Conservation (phyloP, 139 green algal genomes). For the Micractinium conductrix region DNA sequence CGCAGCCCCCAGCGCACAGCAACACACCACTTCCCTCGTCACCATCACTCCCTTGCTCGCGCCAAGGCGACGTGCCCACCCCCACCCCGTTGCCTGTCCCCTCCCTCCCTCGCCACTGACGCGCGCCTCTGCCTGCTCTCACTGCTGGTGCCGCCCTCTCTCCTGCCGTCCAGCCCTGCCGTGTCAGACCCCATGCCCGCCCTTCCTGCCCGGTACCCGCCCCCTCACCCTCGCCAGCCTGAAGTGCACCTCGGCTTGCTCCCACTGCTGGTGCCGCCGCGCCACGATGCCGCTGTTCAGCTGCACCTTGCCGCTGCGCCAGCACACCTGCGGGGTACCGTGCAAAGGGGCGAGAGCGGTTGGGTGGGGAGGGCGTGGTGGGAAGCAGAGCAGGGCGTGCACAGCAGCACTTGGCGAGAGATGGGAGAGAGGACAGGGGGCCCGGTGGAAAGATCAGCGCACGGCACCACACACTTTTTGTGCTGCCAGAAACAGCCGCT, state of each 20-base stretch:
- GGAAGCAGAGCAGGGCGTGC: not conserved
- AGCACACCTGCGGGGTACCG: conserved; percentile 65
- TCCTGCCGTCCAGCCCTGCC: no score
- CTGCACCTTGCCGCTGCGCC: conserved; percentile 76
- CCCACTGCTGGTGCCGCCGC: conserved; percentile 53
- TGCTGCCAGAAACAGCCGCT: conserved; percentile 72
- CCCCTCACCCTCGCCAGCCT: conserved; percentile 3
- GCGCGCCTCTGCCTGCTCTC: conserved; percentile 57
- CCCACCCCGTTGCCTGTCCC: no score
- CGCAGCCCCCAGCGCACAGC: no score
- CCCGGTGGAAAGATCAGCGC: no score
- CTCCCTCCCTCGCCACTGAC: conserved; percentile 48
- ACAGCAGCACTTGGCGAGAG: no score
- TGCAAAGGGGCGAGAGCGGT: not conserved
- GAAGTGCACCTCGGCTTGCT: conserved; percentile 67
- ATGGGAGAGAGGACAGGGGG: no score
- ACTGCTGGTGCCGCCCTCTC: conserved; percentile 56
- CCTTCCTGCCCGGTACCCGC: no score
- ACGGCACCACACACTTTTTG: conserved; percentile 38
- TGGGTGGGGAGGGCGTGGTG: not conserved
- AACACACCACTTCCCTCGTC: no score
- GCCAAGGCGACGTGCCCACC: no score
- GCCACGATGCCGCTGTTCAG: conserved; percentile 82
- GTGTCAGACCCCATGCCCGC: no score
- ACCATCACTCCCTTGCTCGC: no score